These are phyloP conservation scores for Kuraishia floccosa DNA, from an alignment of 805 yeast species.

Conservation along the genomic window DNA sequence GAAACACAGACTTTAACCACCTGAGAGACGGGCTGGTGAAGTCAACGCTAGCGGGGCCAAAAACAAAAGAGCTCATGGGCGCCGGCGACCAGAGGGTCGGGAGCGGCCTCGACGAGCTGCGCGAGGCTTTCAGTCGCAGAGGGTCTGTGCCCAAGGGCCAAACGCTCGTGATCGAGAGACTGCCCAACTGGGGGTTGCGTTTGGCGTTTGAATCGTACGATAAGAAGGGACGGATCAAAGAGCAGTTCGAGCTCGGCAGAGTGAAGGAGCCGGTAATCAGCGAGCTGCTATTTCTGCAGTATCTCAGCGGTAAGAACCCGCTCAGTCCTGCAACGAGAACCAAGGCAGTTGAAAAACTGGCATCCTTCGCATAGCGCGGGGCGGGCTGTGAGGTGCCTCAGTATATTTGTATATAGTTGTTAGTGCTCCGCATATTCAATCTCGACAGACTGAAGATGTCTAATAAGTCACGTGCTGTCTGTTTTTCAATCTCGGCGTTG, in stretches of 20 bases:
- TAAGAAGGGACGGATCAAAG: conserved; percentile 18
- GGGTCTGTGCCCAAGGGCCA: conserved; percentile 73
- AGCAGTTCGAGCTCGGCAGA: conserved; percentile 34
- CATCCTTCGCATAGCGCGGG: conserved; percentile 8
- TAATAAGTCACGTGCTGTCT: too few relatives aligned
- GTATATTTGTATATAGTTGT: too few relatives aligned
- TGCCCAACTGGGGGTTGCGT: conserved; percentile 32
- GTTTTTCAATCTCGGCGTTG: too few relatives aligned
- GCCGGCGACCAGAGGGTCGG: conserved; percentile 20
- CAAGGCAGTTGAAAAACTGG: conserved; percentile 25
- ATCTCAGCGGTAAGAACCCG: conserved; percentile 60
- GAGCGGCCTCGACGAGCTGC: conserved; percentile 55
- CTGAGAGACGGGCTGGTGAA: conserved; percentile 82
- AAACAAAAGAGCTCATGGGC: conserved; percentile 33
- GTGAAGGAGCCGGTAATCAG: conserved; percentile 54
- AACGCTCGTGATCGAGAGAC: conserved; percentile 46
- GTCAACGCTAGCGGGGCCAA: conserved; percentile 59
- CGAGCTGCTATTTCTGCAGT: conserved; percentile 61
- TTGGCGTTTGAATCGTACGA: conserved; percentile 29
- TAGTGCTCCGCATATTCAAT: too few relatives aligned
- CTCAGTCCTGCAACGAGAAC: conserved; percentile 44
- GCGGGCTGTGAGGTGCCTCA: too few relatives aligned
- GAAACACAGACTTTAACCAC: conserved; percentile 88
- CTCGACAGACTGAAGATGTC: too few relatives aligned
- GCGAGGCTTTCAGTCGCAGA: conserved; percentile 45